phyloP scores from a whole-genome alignment of 2,329 filamentous ascomycete species.

The Fusarium solani-melongenae region DNA sequence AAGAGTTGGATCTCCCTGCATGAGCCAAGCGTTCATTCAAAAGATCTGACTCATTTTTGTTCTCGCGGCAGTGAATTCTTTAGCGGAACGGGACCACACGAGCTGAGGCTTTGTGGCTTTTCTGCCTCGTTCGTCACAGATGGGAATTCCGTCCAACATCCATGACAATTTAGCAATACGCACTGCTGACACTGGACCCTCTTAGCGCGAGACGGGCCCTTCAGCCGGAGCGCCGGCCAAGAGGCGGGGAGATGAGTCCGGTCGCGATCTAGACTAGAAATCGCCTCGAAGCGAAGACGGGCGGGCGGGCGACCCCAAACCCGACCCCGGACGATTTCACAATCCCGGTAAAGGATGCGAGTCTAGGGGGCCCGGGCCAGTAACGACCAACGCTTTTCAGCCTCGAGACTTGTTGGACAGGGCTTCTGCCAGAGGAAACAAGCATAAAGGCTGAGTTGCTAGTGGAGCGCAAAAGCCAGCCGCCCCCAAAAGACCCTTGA shows the following conservation, averaged over 20 bases:
- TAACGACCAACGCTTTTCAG: neutral
- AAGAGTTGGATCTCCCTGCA: neutral
- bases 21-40: neutral
- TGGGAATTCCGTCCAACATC: neutral
- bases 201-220: neutral
- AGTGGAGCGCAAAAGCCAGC: neutral
- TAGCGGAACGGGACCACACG: neutral
- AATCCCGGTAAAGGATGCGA: neutral
- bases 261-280: neutral
- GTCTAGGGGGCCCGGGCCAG: neutral
- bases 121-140: neutral
- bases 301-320: neutral
- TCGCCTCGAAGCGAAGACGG: neutral
- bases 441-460: neutral
- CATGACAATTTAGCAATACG: neutral
- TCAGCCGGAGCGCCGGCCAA: neutral
- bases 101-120: neutral
- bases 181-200: neutral
- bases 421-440: neutral
- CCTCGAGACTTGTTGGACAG: neutral
- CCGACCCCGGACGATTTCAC: neutral
- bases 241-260: neutral
- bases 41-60: neutral
- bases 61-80: neutral
- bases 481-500: neutral